These are phyloP conservation scores for Phallus indusiatus DNA, from an alignment of 768 basidiomycete genomes.

Conservation along the genomic window DNA sequence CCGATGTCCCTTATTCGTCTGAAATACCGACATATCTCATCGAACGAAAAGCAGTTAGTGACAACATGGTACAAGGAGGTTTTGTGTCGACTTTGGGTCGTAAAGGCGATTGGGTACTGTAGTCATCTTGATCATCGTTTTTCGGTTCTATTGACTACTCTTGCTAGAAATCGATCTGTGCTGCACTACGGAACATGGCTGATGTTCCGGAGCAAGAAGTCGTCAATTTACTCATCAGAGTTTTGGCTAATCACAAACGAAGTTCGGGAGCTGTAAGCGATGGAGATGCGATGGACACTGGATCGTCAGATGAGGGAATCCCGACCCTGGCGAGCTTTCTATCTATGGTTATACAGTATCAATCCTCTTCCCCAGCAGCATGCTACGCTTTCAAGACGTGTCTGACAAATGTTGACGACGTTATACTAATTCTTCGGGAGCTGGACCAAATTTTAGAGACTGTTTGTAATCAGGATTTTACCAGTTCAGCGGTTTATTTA, in stretches of 20 bases:
- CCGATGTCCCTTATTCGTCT: constrained; percentile 35
- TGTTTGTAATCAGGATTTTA: no score
- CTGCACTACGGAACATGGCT: constrained; percentile 42
- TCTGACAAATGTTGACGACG: constrained; percentile 39
- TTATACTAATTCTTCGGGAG: constrained; percentile 35
- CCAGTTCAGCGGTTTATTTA: background rate
- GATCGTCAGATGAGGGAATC: constrained; percentile 16
- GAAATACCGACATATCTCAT: constrained; percentile 53
- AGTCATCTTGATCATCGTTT: constrained; percentile 11
- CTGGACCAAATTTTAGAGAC: constrained; percentile 35
- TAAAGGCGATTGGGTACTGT: constrained; percentile 65
- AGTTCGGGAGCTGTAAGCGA: constrained; percentile 10
- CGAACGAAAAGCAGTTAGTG: constrained; percentile 42
- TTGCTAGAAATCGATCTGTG: constrained; percentile 28
- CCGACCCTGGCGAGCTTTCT: constrained; percentile 31
- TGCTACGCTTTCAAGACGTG: constrained; percentile 43
- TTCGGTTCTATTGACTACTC: background rate
- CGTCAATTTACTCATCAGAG: constrained; percentile 38
- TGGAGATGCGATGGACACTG: constrained; percentile 29
- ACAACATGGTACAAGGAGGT: constrained; percentile 53
- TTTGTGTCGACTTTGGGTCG: constrained; percentile 43
- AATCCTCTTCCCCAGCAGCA: constrained; percentile 30
- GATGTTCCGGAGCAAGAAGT: constrained; percentile 64
- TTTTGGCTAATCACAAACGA: constrained; percentile 30
- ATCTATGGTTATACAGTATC: constrained; percentile 29